Evolutionary conservation across 2,329 filamentous ascomycete genomes (phyloP).

Genomic region (Curvularia lunata): DNA sequence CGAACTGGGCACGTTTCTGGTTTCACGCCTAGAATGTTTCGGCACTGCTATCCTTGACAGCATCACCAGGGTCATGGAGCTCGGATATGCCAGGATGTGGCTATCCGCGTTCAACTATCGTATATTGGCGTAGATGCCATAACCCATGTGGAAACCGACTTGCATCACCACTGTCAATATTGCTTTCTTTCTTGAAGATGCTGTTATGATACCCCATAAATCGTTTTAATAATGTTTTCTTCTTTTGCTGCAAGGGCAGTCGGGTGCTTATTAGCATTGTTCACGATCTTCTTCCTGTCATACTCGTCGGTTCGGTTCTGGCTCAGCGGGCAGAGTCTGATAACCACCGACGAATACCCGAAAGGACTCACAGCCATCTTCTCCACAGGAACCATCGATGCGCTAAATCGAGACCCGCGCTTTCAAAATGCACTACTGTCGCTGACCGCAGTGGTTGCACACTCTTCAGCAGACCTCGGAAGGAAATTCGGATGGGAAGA

Average conservation of each 20-base stretch:
- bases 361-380: conserved; percentile 22
- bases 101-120: conserved; percentile 4
- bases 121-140: conserved; percentile 1
- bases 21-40: conserved; percentile 39
- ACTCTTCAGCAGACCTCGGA: conserved; percentile 29
- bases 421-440: conserved; percentile 32
- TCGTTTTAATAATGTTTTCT: conserved; percentile 38
- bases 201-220: conserved; percentile 14
- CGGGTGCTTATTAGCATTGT: conserved; percentile 34
- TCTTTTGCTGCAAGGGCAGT: conserved; percentile 28
- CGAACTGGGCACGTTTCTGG: conserved; percentile 13
- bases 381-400: conserved; percentile 31
- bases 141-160: conserved; percentile 16
- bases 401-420: conserved; percentile 31
- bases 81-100: conserved; percentile 19
- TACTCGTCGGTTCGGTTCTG: conserved; percentile 25
- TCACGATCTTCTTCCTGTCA: conserved; percentile 24
- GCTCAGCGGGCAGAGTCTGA: conserved; percentile 18
- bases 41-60: conserved; percentile 12
- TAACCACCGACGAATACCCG: conserved; percentile 4
- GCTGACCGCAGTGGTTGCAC: conserved; percentile 30
- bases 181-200: conserved; percentile 11
- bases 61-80: conserved; percentile 4
- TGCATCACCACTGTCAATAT: conserved; percentile 9
- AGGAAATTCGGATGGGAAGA: conserved; percentile 18